Percentiles rank a stretch among this genome's conserved stretches.
Conservation (phyloP, 805 yeast species). For the Wickerhamomyces bisporus region DNA sequence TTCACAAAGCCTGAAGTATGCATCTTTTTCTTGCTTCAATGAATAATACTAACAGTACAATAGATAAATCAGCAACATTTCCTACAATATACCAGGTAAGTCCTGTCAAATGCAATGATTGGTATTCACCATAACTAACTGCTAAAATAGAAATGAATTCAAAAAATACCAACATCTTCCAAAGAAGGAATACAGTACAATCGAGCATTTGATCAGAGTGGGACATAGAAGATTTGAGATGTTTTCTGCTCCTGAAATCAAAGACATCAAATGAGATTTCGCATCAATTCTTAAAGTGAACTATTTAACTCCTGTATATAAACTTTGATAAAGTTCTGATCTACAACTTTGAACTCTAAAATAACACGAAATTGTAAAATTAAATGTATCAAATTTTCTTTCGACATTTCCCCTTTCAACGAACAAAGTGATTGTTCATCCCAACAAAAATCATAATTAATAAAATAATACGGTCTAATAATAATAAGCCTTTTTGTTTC, state of each 20-base stretch:
- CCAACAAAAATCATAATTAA: too few species aligned
- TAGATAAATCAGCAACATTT: constrained; percentile 40
- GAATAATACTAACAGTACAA: too few species aligned
- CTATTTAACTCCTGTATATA: too few species aligned
- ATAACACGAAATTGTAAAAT: too few species aligned
- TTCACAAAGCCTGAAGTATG: constrained; percentile 38
- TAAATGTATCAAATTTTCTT: too few species aligned
- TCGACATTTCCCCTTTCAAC: too few species aligned
- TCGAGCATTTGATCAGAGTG: constrained; percentile 75
- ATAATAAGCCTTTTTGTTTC: too few species aligned
- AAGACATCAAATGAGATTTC: constrained; percentile 49
- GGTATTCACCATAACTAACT: neutral
- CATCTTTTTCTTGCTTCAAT: neutral
- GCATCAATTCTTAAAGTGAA: too few species aligned
- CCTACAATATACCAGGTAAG: constrained; percentile 26
- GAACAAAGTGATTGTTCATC: too few species aligned
- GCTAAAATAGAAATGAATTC: constrained; percentile 50
- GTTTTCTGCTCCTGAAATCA: constrained; percentile 66
- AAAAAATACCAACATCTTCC: constrained; percentile 48
- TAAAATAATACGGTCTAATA: too few species aligned
- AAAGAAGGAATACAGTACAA: constrained; percentile 76
- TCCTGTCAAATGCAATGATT: neutral
- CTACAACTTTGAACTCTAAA: neutral
- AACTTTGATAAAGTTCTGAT: too few species aligned
- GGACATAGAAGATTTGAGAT: constrained; percentile 71